Evolutionary conservation across 169 alveolate species (phyloP).

Genomic region (Babesia sp.): DNA sequence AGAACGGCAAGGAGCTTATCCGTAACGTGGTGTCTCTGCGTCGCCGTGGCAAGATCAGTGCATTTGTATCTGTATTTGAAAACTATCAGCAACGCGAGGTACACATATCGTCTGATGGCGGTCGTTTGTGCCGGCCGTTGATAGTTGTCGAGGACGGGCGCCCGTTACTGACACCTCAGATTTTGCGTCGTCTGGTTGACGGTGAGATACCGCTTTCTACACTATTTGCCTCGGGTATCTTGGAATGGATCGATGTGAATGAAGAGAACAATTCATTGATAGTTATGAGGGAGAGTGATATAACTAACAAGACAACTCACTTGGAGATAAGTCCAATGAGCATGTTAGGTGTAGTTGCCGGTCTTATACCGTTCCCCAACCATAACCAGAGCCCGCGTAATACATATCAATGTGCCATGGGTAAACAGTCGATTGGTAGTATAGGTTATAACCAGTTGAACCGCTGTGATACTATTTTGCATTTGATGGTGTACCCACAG

Average conservation of each 20-base stretch:
- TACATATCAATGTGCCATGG: slow-evolving; percentile 99
- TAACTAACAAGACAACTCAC: slow-evolving; percentile 94
- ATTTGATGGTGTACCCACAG: slow-evolving; percentile 95
- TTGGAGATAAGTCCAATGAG: slow-evolving; percentile 98
- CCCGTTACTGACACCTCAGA: slow-evolving; percentile 71
- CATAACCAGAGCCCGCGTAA: slow-evolving; percentile 99
- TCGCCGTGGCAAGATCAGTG: slow-evolving; percentile 94
- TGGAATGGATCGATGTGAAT: slow-evolving; percentile 99
- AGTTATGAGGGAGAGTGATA: slow-evolving; percentile 90
- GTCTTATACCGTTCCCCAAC: slow-evolving; percentile 99
- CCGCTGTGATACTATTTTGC: slow-evolving; percentile 90
- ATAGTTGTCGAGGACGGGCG: slow-evolving; percentile 94
- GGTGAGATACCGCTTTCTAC: slow-evolving; percentile 80
- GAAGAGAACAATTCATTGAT: slow-evolving; percentile 97
- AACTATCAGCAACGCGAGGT: slow-evolving; percentile 90
- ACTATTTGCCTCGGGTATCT: slow-evolving; percentile 83
- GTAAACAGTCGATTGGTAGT: slow-evolving; percentile 99
- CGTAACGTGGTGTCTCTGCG: slow-evolving; percentile 89
- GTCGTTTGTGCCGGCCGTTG: slow-evolving; percentile 97
- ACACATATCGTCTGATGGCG: slow-evolving; percentile 98
- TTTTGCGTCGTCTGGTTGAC: slow-evolving; percentile 56
- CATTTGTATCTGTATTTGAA: slow-evolving; percentile 94
- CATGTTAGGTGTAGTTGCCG: slow-evolving; percentile 97
- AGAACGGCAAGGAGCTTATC: slow-evolving; percentile 86
- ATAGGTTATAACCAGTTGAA: slow-evolving; percentile 94